Base-by-base conservation (phyloP, 345 rosid genomes). In the Populus tremula region DNA sequence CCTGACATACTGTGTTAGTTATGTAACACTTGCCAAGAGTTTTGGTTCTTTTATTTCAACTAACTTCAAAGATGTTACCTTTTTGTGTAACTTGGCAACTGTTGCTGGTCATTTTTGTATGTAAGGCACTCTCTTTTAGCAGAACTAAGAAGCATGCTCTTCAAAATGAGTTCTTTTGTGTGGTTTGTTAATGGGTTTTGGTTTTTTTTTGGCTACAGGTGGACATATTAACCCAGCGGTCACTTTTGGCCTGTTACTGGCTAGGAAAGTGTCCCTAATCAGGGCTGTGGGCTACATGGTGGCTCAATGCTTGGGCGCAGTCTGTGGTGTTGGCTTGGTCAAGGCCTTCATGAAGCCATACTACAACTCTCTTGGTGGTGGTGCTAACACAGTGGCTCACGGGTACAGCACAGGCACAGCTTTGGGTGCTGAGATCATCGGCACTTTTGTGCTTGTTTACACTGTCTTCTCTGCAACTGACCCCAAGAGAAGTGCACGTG, bases 401-500 rank as follows among this genome's bases (percentile, higher is more conserved):
- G 97, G 94, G 16, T 93, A 86, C 85, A 91, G 67, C 89, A 90
- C 64, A 0, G 93, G 94, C 69, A 83, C 90, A 1, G 98, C 96
- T 67, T 78, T 93, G 73, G 96, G 96, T 2, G 96, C 94, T 75
- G 98, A 93, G 87, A 93, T 93, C 39, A 88, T 93, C 18, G 93
- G 96, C 39, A 90, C 96, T 16, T 90, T 91, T 27, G 90, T 90
- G 53, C 88, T 91, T 41, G 96, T 91, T 39, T 91, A 90, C 92
- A 87, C 93, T 2, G 96, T 91, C 56, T 90, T 90, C 89, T 85
- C 98, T 23, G 96, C 98, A 63, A 91, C 96, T 67, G 96, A 93
- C 85, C 98, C 98, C 18, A 93, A 93, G 84, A 88, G 98, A 66
- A 90, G 82, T 70, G 96, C 98, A 2, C 94, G 96, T 68, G 98